Evolutionary conservation across 148 eudicot species (phyloP).

Genomic region (Amaranthus cruentus): DNA sequence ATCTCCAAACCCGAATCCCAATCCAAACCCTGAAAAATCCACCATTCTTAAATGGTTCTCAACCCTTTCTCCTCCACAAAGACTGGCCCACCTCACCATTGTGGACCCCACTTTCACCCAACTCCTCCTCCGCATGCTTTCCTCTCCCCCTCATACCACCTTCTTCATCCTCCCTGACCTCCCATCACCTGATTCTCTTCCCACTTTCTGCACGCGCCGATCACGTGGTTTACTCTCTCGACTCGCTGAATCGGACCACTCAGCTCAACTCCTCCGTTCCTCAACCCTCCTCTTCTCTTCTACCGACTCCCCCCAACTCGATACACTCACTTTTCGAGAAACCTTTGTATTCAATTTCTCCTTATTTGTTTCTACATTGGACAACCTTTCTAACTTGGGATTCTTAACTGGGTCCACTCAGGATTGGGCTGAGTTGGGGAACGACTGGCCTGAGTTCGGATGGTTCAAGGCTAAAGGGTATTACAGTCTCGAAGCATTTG

Average conservation of each 20-base stretch:
- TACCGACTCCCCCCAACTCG: conserved; percentile 47
- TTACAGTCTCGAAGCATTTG: conserved; percentile 71
- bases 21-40: conserved; percentile 31
- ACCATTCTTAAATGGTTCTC: conserved; percentile 70
- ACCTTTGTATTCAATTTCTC: conserved; percentile 44
- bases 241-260: conserved; percentile 62
- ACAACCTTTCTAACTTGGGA: conserved; percentile 46
- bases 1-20: conserved; percentile 1
- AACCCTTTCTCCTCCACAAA: conserved; percentile 60
- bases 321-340: conserved; percentile 59
- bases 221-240: conserved; percentile 33
- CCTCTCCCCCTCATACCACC: conserved; percentile 9
- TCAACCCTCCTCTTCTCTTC: conserved; percentile 56
- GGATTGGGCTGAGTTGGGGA: conserved; percentile 53
- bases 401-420: conserved; percentile 57
- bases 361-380: conserved; percentile 57
- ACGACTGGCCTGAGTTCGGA: conserved; percentile 71
- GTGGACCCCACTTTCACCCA: conserved; percentile 50
- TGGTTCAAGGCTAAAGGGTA: conserved; percentile 93
- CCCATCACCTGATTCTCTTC: conserved; percentile 46
- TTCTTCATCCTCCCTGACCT: neutral
- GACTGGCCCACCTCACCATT: conserved; percentile 66
- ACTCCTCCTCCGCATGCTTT: conserved; percentile 59
- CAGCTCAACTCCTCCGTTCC: conserved; percentile 35
- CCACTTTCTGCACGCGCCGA: conserved; percentile 58